phyloP scores from a whole-genome alignment of 169 alveolate species.

The Plasmodium fragile region DNA sequence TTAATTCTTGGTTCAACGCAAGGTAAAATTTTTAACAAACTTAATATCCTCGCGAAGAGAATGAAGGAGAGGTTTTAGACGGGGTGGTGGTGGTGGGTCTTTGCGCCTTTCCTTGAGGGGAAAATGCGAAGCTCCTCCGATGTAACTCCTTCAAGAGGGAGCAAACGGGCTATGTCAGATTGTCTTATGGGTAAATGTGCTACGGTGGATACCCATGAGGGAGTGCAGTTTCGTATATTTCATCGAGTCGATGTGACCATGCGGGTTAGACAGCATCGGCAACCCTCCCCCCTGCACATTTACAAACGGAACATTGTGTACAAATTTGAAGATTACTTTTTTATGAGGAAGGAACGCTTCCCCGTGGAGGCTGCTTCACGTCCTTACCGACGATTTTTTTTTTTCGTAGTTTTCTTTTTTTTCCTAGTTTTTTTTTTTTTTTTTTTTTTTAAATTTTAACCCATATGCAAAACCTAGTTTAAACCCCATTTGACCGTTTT shows the following conservation, averaged over 20 bases:
- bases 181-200: too few species aligned
- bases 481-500: neutral
- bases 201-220: neutral
- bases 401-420: neutral
- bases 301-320: neutral
- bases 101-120: neutral
- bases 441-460: neutral
- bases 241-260: neutral
- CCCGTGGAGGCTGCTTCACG: neutral
- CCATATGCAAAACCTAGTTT: neutral
- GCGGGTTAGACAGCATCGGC: neutral
- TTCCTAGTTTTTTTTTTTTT: neutral
- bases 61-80: constrained; percentile 90
- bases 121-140: neutral
- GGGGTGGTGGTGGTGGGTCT: too few species aligned
- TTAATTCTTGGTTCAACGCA: constrained; percentile 98
- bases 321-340: neutral
- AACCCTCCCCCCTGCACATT: neutral
- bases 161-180: too few species aligned
- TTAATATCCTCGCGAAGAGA: constrained; percentile 94
- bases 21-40: constrained; percentile 96
- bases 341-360: neutral
- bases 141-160: neutral
- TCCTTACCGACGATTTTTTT: neutral
- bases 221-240: neutral